Percentiles rank a stretch among this genome's conserved stretches.
Conservation (phyloP, 2,329 filamentous ascomycete genomes). For the Cercospora sojina region DNA sequence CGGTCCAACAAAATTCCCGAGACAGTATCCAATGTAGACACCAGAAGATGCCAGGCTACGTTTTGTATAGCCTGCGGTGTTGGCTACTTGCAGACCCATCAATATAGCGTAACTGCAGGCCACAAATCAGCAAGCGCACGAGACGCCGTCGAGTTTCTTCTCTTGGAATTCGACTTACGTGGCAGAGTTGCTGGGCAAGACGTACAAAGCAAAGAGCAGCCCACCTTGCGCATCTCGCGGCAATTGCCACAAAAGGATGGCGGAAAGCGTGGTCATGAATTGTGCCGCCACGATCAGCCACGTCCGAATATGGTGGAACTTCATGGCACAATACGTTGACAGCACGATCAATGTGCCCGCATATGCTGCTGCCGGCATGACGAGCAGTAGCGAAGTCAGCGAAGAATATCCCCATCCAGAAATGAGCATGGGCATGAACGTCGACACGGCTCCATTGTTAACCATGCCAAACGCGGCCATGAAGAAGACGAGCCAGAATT, state of each 20-base stretch:
- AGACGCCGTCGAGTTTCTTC: not conserved
- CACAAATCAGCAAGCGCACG: not conserved
- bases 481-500: conserved; percentile 46
- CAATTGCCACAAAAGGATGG: conserved; percentile 16
- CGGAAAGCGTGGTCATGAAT: conserved; percentile 12
- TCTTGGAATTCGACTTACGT: not conserved
- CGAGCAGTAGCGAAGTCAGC: conserved; percentile 13
- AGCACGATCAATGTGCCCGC: conserved; percentile 19
- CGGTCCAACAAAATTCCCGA: conserved; percentile 49
- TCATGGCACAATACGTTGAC: conserved; percentile 12
- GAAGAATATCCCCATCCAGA: conserved; percentile 33
- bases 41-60: conserved; percentile 49
- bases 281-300: conserved; percentile 18
- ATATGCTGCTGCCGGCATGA: conserved; percentile 18
- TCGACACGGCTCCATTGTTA: conserved; percentile 38
- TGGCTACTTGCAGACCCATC: conserved; percentile 20
- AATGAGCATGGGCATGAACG: conserved; percentile 42
- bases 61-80: conserved; percentile 38
- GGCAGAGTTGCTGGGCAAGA: conserved; percentile 13
- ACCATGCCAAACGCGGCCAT: conserved; percentile 53
- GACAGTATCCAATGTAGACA: conserved; percentile 53
- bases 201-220: conserved; percentile 17
- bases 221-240: conserved; percentile 9
- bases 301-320: conserved; percentile 15
- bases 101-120: conserved; percentile 2